Evolutionary conservation across 164 flowering plant species (phyloP), one percentile per base, ranked within the genome.

Genomic region (Chloranthus sessilifolius): DNA sequence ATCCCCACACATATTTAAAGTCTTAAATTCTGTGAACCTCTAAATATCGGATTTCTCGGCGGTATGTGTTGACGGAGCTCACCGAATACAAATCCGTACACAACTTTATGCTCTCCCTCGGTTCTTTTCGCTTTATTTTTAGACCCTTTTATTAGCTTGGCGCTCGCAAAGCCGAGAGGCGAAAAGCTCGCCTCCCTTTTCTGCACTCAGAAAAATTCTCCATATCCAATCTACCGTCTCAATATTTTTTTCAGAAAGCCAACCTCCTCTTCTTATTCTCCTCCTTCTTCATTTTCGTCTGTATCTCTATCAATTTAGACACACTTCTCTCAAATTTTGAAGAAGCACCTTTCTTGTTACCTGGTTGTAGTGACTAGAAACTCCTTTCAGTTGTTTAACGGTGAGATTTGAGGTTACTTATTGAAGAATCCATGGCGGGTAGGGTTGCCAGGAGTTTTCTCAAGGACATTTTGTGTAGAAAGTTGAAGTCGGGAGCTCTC

Each of bases 391-490:
- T 26, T 28, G 10, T 34, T 15, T 28, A 47, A 45, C 23, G 17
- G n/a, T n/a, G 26, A 22, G 49, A 16, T 43, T 30, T 15, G 22
- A 12, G 48, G 48, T 16, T n/a, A 25, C 9, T 23, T 6, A n/a
- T 25, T 5, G 14, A 42, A 42, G 46, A 9, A 22, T n/a, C n/a
- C 20, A 64, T 64, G 68, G 68, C 63, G 1, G 63, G 46, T 14
- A 49, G 59, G 35, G 20, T 43, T 35, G 48, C 63, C 8, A 58
- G 47, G 56, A 50, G 51, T 26, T 34, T 41, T 9, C 16, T 51
- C 6, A 55, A 31, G 27, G 50, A 60, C 21, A 27, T 51, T 19
- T 2, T 56, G n/a, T 31, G 28, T 16, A 25, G 53, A 7, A 27
- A 34, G 17, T 15, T 47, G 19, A 50, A 19, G 20, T 45, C 50